These are phyloP conservation scores for Hygrocybe coccinea DNA, from an alignment of 768 basidiomycete species.

Conservation along the genomic window DNA sequence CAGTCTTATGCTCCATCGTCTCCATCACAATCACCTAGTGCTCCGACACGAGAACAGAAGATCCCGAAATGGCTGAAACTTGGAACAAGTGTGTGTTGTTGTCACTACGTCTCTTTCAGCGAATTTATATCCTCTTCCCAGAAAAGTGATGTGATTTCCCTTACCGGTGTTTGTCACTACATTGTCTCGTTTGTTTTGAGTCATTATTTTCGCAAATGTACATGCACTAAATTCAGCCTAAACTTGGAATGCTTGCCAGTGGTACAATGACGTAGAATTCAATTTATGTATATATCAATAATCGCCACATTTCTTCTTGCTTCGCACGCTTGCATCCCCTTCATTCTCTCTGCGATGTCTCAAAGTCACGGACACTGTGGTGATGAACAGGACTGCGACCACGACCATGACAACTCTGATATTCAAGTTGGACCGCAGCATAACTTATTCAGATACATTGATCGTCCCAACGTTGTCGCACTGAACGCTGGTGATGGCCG, in stretches of 20 bases:
- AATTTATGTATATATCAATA: too few relatives aligned
- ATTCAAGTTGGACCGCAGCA: conserved; percentile 52
- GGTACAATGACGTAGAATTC: too few relatives aligned
- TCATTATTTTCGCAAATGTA: too few relatives aligned
- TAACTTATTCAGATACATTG: conserved; percentile 71
- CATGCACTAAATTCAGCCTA: too few relatives aligned
- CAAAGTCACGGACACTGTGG: conserved; percentile 32
- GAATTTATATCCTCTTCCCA: conserved; percentile 3
- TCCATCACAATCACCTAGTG: background rate
- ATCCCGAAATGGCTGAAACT: conserved; percentile 78
- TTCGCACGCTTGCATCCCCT: background rate
- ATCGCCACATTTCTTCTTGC: too few relatives aligned
- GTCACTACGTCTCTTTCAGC: background rate
- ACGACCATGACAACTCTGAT: conserved; percentile 50
- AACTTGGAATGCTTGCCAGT: too few relatives aligned
- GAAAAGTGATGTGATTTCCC: too few relatives aligned
- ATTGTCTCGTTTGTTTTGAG: too few relatives aligned
- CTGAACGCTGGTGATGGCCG: conserved; percentile 54
- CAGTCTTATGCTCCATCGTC: background rate
- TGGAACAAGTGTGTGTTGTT: conserved; percentile 51
- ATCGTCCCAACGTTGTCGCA: conserved; percentile 73
- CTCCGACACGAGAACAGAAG: conserved; percentile 42
- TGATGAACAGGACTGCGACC: conserved; percentile 57
- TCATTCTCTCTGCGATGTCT: conserved; percentile 14
- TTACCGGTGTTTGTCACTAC: too few relatives aligned